Conservation (phyloP, 768 basidiomycete genomes). For the Scleroderma citrinum region DNA sequence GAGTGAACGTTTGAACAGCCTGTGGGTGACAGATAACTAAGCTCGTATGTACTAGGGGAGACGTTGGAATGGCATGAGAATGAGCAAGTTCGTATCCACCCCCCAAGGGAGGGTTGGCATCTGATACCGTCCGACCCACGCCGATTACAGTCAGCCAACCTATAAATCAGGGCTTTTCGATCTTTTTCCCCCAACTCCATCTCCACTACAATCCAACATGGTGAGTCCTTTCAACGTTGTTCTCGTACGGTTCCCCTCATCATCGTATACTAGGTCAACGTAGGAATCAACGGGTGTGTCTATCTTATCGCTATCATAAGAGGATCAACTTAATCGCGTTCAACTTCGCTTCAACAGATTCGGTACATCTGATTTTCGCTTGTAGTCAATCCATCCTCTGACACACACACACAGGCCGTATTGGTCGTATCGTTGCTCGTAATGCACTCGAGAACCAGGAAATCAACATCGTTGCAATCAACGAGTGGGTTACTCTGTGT, state of each 20-base stretch:
- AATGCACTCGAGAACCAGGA: constrained; percentile 78
- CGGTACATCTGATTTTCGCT: constrained; percentile 43
- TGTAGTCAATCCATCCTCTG: neutral
- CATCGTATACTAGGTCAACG: constrained; percentile 53
- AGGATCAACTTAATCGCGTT: constrained; percentile 10
- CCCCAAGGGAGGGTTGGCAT: too few relatives aligned
- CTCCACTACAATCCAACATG: constrained; percentile 17
- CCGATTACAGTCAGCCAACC: constrained; percentile 18
- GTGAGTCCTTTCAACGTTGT: constrained; percentile 9
- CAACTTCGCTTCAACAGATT: constrained; percentile 43
- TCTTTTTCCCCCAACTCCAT: constrained; percentile 6
- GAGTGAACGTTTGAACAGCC: too few relatives aligned
- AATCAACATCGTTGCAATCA: constrained; percentile 87
- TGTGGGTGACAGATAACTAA: too few relatives aligned
- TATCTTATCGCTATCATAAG: neutral
- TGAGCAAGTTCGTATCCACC: too few relatives aligned
- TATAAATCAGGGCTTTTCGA: constrained; percentile 19
- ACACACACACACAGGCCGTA: constrained; percentile 65
- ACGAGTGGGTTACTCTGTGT: constrained; percentile 61
- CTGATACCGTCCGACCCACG: constrained; percentile 9
- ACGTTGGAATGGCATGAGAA: too few relatives aligned
- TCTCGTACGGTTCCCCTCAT: neutral
- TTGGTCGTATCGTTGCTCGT: constrained; percentile 96
- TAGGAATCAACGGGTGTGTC: constrained; percentile 93
- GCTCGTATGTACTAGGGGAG: too few relatives aligned